Percentiles rank a stretch among this genome's conserved stretches.
phyloP scores from a whole-genome alignment of 2,329 filamentous ascomycete species.

The Phyllosticta citriasiana region DNA sequence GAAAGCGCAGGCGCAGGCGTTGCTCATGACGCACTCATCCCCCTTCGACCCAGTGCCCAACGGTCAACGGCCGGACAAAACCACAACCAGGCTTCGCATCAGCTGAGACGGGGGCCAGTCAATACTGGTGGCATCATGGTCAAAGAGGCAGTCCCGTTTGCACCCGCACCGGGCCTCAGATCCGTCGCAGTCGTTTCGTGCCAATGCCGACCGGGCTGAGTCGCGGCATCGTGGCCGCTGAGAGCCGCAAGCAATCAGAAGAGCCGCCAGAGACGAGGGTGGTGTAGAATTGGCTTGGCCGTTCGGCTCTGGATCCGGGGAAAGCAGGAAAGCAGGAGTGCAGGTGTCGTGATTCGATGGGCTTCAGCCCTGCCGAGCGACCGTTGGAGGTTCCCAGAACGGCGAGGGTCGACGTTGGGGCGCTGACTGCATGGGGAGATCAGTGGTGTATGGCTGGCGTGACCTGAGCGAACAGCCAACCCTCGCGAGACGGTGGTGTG shows the following conservation, averaged over 20 bases:
- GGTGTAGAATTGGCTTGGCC: neutral
- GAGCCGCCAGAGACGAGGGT: neutral
- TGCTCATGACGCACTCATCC: neutral
- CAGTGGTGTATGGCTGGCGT: conserved; percentile 3
- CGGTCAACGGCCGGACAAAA: neutral
- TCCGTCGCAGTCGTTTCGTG: neutral
- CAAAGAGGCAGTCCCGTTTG: neutral
- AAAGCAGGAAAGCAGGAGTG: neutral
- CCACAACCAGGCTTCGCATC: neutral
- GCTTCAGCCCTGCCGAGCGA: neutral
- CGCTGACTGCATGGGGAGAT: neutral
- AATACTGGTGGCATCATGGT: neutral
- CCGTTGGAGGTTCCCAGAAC: neutral
- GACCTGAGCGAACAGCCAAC: neutral
- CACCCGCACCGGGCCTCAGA: neutral
- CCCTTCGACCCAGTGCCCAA: neutral
- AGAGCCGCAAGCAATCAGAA: neutral
- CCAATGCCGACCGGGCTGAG: neutral
- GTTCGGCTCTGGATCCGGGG: neutral
- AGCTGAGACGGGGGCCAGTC: neutral
- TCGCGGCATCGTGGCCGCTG: neutral
- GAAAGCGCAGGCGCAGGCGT: neutral
- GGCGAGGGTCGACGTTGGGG: neutral
- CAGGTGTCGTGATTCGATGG: neutral
- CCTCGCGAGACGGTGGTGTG: conserved; percentile 3